A percentile compares a stretch with the other conserved stretches of the same genome.
phyloP scores from a whole-genome alignment of 129 eudicot species.

The Escallonia herrerae region DNA sequence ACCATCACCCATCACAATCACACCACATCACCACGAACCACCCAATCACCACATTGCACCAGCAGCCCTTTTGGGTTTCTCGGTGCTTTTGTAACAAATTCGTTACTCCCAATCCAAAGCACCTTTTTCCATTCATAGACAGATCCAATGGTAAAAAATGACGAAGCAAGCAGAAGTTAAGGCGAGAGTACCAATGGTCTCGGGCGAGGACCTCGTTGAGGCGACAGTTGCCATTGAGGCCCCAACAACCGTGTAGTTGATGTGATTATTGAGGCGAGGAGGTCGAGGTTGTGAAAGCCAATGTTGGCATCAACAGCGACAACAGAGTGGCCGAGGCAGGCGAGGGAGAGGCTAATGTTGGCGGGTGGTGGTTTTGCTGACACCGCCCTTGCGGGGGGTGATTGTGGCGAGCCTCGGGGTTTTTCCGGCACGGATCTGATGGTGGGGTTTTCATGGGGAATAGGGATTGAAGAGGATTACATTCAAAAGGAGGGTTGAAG shows the following conservation, averaged over 20 bases:
- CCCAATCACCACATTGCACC: too few relatives aligned
- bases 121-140: too few relatives aligned
- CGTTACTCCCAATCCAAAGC: too few relatives aligned
- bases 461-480: constrained; percentile 11
- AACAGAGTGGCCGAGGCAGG: constrained; percentile 79
- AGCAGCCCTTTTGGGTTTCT: too few relatives aligned
- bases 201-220: constrained; percentile 90
- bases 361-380: constrained; percentile 83
- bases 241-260: constrained; percentile 87
- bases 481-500: constrained; percentile 28
- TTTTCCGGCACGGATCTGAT: constrained; percentile 57
- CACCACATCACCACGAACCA: too few relatives aligned
- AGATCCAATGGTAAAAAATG: too few relatives aligned
- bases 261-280: constrained; percentile 85
- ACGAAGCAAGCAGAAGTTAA: too few relatives aligned
- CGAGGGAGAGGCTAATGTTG: constrained; percentile 73
- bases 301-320: constrained; percentile 96
- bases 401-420: constrained; percentile 86
- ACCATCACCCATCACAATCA: too few relatives aligned
- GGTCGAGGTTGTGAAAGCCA: constrained; percentile 92
- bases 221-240: constrained; percentile 89
- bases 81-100: too few relatives aligned
- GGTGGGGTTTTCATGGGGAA: constrained; percentile 21
- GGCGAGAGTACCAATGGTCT: constrained; percentile 11
- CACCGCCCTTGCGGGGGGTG: constrained; percentile 89